Conservation (phyloP, 116 monocot genomes). For the Cymodocea nodosa region DNA sequence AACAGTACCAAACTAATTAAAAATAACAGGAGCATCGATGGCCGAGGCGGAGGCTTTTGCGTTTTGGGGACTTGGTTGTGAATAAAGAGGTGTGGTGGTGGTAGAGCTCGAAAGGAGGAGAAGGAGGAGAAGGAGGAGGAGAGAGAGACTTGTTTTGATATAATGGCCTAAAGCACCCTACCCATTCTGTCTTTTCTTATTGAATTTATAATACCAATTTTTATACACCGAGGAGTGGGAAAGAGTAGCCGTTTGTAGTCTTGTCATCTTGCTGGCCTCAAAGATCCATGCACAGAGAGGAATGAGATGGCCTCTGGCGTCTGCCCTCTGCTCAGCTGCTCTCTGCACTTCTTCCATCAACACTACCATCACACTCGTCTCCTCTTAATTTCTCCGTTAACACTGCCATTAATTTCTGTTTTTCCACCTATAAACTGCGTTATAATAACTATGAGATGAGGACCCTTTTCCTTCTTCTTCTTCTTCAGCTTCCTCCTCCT, state of each 20-base stretch:
- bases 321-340: not conserved
- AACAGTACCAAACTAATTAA: too few species aligned
- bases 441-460: not conserved
- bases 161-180: too few species aligned
- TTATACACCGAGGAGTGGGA: not conserved
- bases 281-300: not conserved
- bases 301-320: not conserved
- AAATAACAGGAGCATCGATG: too few species aligned
- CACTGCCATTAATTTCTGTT: slow-evolving; percentile 2
- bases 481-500: not conserved
- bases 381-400: not conserved
- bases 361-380: too few species aligned
- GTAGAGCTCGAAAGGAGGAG: too few species aligned
- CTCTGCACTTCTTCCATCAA: not conserved
- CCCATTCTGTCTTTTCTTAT: not conserved
- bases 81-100: too few species aligned
- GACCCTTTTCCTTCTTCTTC: too few species aligned
- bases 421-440: not conserved
- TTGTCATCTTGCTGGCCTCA: slow-evolving; percentile 1
- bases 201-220: not conserved
- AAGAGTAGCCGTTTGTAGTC: slow-evolving; percentile 5
- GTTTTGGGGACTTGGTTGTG: too few species aligned
- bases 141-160: too few species aligned
- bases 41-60: too few species aligned
- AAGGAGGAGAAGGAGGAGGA: too few species aligned